These are phyloP conservation scores for Macrophomina phaseolina DNA, from an alignment of 2,329 filamentous ascomycete genomes.

Conservation along the genomic window DNA sequence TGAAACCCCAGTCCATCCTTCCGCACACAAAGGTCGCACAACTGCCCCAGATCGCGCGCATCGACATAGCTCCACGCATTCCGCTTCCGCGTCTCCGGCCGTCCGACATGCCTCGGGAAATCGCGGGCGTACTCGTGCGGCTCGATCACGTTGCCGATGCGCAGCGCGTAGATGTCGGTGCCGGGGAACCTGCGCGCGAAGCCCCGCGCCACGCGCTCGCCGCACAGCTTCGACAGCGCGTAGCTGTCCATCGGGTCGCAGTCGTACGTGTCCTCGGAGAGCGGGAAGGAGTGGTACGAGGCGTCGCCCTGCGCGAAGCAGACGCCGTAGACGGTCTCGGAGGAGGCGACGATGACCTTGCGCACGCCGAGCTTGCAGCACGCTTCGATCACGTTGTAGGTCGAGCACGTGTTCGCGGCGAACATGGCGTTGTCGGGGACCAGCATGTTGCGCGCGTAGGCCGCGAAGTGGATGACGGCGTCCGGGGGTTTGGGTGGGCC, in stretches of 20 bases:
- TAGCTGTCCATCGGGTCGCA: constrained; percentile 67
- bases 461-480: constrained; percentile 67
- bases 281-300: constrained; percentile 63
- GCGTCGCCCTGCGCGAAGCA: constrained; percentile 65
- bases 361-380: constrained; percentile 66
- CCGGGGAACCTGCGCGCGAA: constrained; percentile 62
- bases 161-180: constrained; percentile 64
- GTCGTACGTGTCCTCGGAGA: constrained; percentile 63
- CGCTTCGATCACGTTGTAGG: constrained; percentile 68
- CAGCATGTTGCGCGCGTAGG: constrained; percentile 65
- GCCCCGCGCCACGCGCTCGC: constrained; percentile 62
- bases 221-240: constrained; percentile 64
- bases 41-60: constrained; percentile 65
- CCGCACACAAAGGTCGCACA: constrained; percentile 61
- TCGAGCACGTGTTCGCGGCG: constrained; percentile 59
- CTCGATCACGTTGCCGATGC: constrained; percentile 67
- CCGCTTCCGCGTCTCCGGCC: constrained; percentile 58
- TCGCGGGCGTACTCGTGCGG: constrained; percentile 64
- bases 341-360: constrained; percentile 66
- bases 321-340: constrained; percentile 66
- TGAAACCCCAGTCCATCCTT: constrained; percentile 65
- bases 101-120: constrained; percentile 58
- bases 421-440: constrained; percentile 67
- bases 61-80: constrained; percentile 71
- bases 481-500: constrained; percentile 56